Evolutionary conservation across 805 yeast genomes (phyloP).

Genomic region (Yamadazyma kitorensis): DNA sequence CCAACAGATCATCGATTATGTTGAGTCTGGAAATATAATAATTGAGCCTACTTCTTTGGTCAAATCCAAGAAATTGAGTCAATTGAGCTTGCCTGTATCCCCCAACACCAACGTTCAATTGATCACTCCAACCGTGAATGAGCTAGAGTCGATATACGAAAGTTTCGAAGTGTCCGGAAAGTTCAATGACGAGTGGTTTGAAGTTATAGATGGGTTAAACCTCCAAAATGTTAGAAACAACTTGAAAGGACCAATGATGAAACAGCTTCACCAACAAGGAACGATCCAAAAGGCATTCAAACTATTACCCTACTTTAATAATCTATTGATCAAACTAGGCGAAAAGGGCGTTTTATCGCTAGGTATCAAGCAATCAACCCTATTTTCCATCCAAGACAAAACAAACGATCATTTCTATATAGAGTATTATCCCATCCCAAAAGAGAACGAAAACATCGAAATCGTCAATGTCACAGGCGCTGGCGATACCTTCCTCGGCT

Average conservation of each 20-base stretch:
- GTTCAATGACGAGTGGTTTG: slow-evolving; percentile 70
- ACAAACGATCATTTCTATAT: slow-evolving; percentile 49
- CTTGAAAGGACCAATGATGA: slow-evolving; percentile 32
- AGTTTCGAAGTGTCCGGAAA: slow-evolving; percentile 40
- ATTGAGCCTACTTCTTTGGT: slow-evolving; percentile 78
- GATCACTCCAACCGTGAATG: slow-evolving; percentile 68
- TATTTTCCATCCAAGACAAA: slow-evolving; percentile 8
- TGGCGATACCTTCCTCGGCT: slow-evolving; percentile 80
- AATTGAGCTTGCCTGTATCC: slow-evolving; percentile 37
- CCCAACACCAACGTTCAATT: slow-evolving; percentile 48
- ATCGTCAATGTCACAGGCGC: slow-evolving; percentile 81
- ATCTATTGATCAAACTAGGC: slow-evolving; percentile 66
- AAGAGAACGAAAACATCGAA: slow-evolving; percentile 23
- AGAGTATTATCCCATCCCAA: slow-evolving; percentile 56
- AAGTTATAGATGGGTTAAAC: slow-evolving; percentile 55
- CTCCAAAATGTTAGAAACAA: slow-evolving; percentile 37
- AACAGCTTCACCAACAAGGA: slow-evolving; percentile 37
- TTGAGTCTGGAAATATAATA: slow-evolving; percentile 21
- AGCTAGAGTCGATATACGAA: slow-evolving; percentile 53
- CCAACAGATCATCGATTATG: slow-evolving; percentile 28
- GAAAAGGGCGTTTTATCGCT: slow-evolving; percentile 52
- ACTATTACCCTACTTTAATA: slow-evolving; percentile 71
- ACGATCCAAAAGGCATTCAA: slow-evolving; percentile 65
- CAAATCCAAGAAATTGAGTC: slow-evolving; percentile 53
- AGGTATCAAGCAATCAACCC: slow-evolving; percentile 29